A percentile compares a stretch with the other conserved stretches of the same genome.
phyloP scores from a whole-genome alignment of 257 asterid species.

The Coffea eugenioides region DNA sequence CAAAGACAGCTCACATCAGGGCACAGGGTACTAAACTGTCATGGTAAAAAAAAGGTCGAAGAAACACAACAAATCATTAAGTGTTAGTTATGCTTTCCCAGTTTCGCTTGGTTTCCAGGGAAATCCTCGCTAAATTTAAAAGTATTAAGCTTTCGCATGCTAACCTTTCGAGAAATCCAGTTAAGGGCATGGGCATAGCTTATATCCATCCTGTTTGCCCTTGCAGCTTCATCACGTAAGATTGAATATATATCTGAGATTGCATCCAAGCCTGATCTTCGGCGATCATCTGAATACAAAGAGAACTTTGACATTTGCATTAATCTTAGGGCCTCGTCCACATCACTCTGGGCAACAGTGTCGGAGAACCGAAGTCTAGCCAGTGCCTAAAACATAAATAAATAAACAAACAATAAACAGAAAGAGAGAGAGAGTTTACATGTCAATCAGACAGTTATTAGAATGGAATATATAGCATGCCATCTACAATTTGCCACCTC shows the following conservation, averaged over 20 bases:
- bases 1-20: neutral
- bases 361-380: conserved; percentile 89
- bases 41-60: neutral
- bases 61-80: neutral
- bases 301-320: conserved; percentile 99
- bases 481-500: neutral
- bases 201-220: conserved; percentile 72
- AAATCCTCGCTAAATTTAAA: neutral
- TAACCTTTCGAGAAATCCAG: conserved; percentile 98
- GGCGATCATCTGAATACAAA: conserved; percentile 91
- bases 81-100: neutral
- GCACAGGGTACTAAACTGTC: neutral
- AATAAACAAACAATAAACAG: too few species aligned
- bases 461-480: neutral
- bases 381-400: conserved; percentile 50
- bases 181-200: conserved; percentile 95
- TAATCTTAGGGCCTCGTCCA: conserved; percentile 95
- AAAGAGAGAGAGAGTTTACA: neutral
- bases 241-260: conserved; percentile 95
- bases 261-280: conserved; percentile 86
- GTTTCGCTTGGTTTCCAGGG: neutral
- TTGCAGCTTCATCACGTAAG: conserved; percentile 92
- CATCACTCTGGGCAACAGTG: conserved; percentile 85
- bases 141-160: conserved; percentile 17
- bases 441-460: neutral